Conservation (phyloP, 345 rosid genomes). For the Citrus inodora region DNA sequence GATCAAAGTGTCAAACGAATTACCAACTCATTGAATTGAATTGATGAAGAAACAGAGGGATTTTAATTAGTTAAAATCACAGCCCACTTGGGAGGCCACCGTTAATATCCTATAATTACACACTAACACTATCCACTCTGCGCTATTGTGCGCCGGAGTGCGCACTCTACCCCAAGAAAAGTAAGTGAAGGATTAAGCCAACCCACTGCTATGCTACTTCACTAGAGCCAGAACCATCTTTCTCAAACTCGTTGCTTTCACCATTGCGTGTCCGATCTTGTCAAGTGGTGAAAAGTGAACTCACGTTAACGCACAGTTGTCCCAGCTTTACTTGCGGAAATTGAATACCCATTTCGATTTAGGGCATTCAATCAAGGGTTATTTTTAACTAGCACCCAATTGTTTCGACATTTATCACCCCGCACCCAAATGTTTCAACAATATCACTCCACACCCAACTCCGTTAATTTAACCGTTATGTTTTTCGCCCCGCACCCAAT, state of each 20-base stretch:
- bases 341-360: neutral
- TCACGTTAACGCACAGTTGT: neutral
- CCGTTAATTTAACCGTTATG: too few relatives aligned
- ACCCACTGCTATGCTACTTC: neutral
- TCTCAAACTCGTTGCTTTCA: neutral
- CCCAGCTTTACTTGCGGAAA: neutral
- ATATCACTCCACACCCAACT: too few relatives aligned
- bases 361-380: too few relatives aligned
- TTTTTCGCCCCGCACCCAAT: too few relatives aligned
- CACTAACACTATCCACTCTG: neutral
- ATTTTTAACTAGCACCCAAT: too few relatives aligned
- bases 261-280: neutral
- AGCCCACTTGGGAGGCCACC: neutral
- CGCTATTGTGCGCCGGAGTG: neutral
- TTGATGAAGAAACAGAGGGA: neutral
- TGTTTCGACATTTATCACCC: too few relatives aligned
- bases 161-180: neutral
- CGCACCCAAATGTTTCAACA: too few relatives aligned
- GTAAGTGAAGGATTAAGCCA: too few relatives aligned
- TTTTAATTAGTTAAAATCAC: neutral
- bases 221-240: neutral
- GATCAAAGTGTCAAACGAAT: neutral
- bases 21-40: neutral
- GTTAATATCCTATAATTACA: neutral
- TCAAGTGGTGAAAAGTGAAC: neutral